These are phyloP conservation scores for Ensete ventricosum DNA, from an alignment of 176 grass and related monocot species.

Conservation along the genomic window DNA sequence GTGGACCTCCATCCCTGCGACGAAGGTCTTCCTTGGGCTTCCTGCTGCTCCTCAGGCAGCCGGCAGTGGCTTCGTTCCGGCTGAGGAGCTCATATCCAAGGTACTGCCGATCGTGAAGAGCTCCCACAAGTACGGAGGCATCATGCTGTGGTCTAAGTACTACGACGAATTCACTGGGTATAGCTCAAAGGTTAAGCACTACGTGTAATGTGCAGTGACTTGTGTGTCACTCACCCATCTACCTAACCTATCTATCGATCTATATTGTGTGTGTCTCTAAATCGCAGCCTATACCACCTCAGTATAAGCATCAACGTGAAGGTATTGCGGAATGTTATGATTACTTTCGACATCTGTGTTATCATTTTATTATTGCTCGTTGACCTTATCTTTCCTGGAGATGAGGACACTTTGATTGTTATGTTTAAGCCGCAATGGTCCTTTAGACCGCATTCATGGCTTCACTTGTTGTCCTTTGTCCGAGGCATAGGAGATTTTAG, in stretches of 20 bases:
- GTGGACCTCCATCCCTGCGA: conserved; percentile 36
- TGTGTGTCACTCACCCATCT: background rate
- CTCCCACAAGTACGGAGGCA: conserved; percentile 57
- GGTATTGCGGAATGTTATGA: too few species aligned
- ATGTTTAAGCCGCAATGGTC: too few species aligned
- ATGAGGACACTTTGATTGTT: too few species aligned
- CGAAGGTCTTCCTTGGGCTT: conserved; percentile 46
- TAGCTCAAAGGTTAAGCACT: conserved; percentile 36
- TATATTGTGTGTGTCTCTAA: background rate
- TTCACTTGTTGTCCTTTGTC: too few species aligned
- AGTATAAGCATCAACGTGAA: too few species aligned
- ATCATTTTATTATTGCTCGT: too few species aligned
- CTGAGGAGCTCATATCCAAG: conserved; percentile 22
- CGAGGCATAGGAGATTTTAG: too few species aligned
- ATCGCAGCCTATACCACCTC: too few species aligned
- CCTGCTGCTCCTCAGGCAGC: conserved; percentile 48
- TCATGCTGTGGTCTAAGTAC: conserved; percentile 70
- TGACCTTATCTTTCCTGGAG: too few species aligned
- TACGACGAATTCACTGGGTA: conserved; percentile 50
- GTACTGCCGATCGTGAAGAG: conserved; percentile 46
- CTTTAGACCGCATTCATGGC: too few species aligned
- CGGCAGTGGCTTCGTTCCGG: conserved; percentile 45
- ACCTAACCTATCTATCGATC: too few species aligned
- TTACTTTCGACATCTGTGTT: too few species aligned
- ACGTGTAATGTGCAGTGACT: conserved; percentile 14